These are phyloP conservation scores for Syncephalastrum sp. DNA, from an alignment of 371 early-diverging fungal genomes.

Conservation along the genomic window DNA sequence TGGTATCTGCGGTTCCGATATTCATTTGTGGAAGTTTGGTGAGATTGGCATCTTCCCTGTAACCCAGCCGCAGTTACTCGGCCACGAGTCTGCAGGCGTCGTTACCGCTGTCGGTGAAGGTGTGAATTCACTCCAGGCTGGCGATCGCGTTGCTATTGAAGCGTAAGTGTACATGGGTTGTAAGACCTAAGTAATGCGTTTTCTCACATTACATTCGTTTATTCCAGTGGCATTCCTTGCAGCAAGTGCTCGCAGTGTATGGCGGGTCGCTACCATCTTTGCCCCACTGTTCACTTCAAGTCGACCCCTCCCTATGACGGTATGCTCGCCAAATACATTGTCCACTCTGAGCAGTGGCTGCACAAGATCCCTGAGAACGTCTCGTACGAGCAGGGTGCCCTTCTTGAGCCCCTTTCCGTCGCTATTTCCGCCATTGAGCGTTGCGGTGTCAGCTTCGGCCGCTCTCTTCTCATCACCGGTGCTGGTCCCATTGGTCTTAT, in stretches of 20 bases:
- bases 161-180: conserved; percentile 34
- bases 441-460: conserved; percentile 36
- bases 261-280: conserved; percentile 46
- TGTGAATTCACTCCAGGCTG: conserved; percentile 24
- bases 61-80: conserved; percentile 36
- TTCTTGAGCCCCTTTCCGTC: conserved; percentile 43
- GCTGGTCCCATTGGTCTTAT: conserved; percentile 47
- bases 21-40: conserved; percentile 46
- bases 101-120: conserved; percentile 41
- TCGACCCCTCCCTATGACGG: conserved; percentile 48
- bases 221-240: conserved; percentile 44
- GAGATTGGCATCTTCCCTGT: conserved; percentile 49
- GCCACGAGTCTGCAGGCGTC: conserved; percentile 49
- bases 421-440: conserved; percentile 47
- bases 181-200: neutral
- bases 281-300: conserved; percentile 46
- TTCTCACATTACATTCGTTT: conserved; percentile 1
- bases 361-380: conserved; percentile 42
- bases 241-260: conserved; percentile 44
- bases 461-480: conserved; percentile 41
- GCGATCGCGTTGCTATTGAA: conserved; percentile 37
- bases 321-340: conserved; percentile 41
- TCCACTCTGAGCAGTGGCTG: conserved; percentile 47
- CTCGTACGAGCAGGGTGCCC: conserved; percentile 40
- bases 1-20: conserved; percentile 48